Evolutionary conservation across 768 basidiomycete species (phyloP).

Genomic region (Lactarius trivialis): DNA sequence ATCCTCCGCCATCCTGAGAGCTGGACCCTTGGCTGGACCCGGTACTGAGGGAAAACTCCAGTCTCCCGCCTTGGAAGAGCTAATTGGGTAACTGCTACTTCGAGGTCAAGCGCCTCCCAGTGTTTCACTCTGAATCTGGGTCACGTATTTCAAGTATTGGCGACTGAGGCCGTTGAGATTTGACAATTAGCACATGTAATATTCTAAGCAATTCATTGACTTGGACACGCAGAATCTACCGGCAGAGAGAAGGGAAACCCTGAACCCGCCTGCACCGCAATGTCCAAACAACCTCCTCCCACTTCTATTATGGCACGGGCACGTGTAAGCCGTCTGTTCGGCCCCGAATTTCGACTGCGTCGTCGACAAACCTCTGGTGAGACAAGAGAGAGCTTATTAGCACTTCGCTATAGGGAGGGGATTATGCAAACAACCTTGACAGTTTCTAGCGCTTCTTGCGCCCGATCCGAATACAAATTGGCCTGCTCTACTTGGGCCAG

Average conservation of each 20-base stretch:
- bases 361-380: background rate
- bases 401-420: background rate
- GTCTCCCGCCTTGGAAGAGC: background rate
- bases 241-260: background rate
- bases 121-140: too few relatives aligned
- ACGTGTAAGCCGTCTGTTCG: background rate
- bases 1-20: background rate
- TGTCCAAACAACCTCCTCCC: background rate
- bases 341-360: background rate
- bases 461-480: background rate
- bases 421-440: conserved; percentile 2
- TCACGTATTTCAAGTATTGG: background rate
- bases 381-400: background rate
- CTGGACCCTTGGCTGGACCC: too few relatives aligned
- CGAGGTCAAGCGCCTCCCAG: too few relatives aligned
- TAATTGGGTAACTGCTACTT: too few relatives aligned
- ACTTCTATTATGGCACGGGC: background rate
- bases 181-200: background rate
- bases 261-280: background rate
- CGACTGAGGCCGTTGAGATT: background rate
- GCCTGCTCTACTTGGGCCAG: background rate
- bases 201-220: background rate
- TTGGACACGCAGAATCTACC: background rate
- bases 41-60: background rate
- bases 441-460: background rate